A percentile compares a stretch with the other conserved stretches of the same genome.
These are phyloP conservation scores for Hypomontagnella monticulosa DNA, from an alignment of 495 filamentous ascomycete species.

Conservation along the genomic window DNA sequence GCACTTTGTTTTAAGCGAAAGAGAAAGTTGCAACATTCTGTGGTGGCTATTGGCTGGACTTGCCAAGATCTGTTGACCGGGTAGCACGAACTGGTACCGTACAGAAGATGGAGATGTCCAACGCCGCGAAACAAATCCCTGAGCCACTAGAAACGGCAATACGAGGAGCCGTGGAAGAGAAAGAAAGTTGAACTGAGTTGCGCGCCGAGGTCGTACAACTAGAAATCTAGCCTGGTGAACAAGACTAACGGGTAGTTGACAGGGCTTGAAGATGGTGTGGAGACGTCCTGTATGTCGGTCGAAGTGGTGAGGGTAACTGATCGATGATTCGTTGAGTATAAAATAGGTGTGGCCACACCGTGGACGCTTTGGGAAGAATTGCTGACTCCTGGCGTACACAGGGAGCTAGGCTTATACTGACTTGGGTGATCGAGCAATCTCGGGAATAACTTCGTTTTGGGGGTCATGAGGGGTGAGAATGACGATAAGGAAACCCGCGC, in stretches of 20 bases:
- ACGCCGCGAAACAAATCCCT: neutral
- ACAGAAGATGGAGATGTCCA: constrained; percentile 2
- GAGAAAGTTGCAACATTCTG: neutral
- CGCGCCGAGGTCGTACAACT: constrained; percentile 9
- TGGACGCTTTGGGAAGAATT: constrained; percentile 26
- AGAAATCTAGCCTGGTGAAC: constrained; percentile 14
- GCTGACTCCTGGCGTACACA: constrained; percentile 18
- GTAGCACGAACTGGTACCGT: neutral
- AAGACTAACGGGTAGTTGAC: constrained; percentile 18
- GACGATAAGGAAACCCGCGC: constrained; percentile 4
- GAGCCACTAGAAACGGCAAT: constrained; percentile 11
- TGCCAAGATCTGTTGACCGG: neutral
- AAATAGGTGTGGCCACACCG: constrained; percentile 39
- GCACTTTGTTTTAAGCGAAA: constrained; percentile 3
- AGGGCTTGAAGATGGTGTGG: constrained; percentile 30
- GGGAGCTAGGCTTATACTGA: constrained; percentile 23
- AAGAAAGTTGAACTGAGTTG: constrained; percentile 4
- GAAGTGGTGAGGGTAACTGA: constrained; percentile 25
- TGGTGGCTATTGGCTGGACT: constrained; percentile 3
- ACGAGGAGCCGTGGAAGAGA: constrained; percentile 9
- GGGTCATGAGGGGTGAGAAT: constrained; percentile 17
- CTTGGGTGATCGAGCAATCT: constrained; percentile 27
- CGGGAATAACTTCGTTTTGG: constrained; percentile 35
- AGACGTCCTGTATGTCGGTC: constrained; percentile 12
- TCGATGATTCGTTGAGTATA: constrained; percentile 20